Conservation (phyloP, 352 stramenopile species). For the Pythium diclinum region DNA sequence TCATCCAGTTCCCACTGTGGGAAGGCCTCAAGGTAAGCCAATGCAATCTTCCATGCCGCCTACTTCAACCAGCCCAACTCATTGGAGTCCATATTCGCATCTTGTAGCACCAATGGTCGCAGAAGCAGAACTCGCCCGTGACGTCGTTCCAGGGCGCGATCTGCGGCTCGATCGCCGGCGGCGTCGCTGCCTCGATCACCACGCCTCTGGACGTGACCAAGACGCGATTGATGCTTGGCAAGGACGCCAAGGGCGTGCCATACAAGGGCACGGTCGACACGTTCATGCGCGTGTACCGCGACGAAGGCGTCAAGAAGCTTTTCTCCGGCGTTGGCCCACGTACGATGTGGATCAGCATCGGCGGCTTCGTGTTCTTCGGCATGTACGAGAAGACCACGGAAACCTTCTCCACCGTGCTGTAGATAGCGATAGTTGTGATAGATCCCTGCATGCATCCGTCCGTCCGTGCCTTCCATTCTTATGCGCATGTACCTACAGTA, state of each 20-base stretch:
- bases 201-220: conserved; percentile 99
- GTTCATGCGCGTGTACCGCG: conserved; percentile 84
- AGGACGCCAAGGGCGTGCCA: conserved; percentile 89
- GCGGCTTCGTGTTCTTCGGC: conserved; percentile 99
- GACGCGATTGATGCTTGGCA: conserved; percentile 97
- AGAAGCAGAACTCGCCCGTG: conserved; percentile 73
- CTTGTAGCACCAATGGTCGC: conserved; percentile 70
- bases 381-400: conserved; percentile 95
- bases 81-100: background rate
- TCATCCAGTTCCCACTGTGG: conserved; percentile 99
- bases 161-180: conserved; percentile 94
- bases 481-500: background rate
- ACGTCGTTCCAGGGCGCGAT: conserved; percentile 90
- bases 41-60: background rate
- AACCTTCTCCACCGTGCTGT: conserved; percentile 60
- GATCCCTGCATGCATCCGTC: background rate
- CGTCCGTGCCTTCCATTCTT: too few relatives aligned
- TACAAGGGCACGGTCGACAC: conserved; percentile 93
- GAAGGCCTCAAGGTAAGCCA: conserved; percentile 92
- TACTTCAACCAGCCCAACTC: background rate
- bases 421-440: conserved; percentile 8
- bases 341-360: conserved; percentile 99
- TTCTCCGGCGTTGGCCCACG: conserved; percentile 94
- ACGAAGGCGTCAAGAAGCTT: conserved; percentile 90
- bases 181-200: conserved; percentile 95